Percentiles rank a stretch among this genome's conserved stretches.
Evolutionary conservation across 768 basidiomycete genomes (phyloP).

Genomic region (Tulasnella sp.): DNA sequence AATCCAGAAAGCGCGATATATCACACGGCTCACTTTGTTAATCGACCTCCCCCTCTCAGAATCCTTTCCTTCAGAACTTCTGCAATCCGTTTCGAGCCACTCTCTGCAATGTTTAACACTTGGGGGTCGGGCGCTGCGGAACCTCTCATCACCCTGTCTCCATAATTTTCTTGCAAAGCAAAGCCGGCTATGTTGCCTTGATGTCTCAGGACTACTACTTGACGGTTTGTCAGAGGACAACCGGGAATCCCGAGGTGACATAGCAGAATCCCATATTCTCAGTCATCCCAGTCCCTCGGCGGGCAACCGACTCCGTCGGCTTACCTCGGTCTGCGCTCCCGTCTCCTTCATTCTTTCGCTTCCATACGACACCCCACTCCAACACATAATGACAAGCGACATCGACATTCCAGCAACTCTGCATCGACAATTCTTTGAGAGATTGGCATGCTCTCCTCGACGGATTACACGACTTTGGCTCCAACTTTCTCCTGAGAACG

Average conservation of each 20-base stretch:
- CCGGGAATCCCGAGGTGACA: too few relatives aligned
- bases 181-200: not conserved
- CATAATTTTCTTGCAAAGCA: not conserved
- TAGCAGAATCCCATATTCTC: constrained; percentile 1
- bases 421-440: constrained; percentile 13
- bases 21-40: not conserved
- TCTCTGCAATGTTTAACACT: too few relatives aligned
- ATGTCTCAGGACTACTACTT: not conserved
- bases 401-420: constrained; percentile 1
- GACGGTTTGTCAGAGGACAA: too few relatives aligned
- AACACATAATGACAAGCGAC: constrained; percentile 5
- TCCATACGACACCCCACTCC: constrained; percentile 5
- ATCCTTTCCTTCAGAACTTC: too few relatives aligned
- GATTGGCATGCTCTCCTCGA: not conserved
- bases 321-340: not conserved
- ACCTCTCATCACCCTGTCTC: constrained; percentile 1
- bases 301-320: not conserved
- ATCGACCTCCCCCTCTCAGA: too few relatives aligned
- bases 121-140: not conserved
- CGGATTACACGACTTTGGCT: constrained; percentile 1
- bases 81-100: too few relatives aligned
- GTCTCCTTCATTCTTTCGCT: constrained; percentile 11
- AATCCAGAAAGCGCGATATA: not conserved
- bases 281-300: not conserved
- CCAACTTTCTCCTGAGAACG: constrained; percentile 1